phyloP scores from a whole-genome alignment of 345 rosid species.

The Populus deltoides region DNA sequence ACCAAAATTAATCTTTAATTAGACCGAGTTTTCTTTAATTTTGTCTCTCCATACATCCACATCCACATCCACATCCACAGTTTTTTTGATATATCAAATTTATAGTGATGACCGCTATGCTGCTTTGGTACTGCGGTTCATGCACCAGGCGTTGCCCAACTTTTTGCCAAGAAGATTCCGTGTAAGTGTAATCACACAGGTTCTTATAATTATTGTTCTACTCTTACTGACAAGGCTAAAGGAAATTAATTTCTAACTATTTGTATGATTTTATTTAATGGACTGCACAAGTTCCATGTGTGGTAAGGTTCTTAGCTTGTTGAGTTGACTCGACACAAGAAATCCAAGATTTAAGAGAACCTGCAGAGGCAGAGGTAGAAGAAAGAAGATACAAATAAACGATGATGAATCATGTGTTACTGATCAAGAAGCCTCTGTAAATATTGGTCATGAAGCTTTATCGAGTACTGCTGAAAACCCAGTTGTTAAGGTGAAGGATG shows the following conservation, averaged over 20 bases:
- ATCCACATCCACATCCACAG: too few species aligned
- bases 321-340: background rate
- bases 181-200: background rate
- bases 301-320: background rate
- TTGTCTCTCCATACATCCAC: background rate
- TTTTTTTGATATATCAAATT: too few species aligned
- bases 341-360: background rate
- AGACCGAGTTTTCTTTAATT: background rate
- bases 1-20: background rate
- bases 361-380: background rate
- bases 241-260: background rate
- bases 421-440: background rate
- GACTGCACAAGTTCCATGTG: background rate
- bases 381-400: background rate
- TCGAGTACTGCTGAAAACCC: background rate
- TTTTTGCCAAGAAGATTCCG: background rate
- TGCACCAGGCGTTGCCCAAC: background rate
- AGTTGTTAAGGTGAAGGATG: too few species aligned
- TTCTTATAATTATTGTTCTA: background rate
- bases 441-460: background rate
- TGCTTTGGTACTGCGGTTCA: background rate
- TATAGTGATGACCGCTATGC: background rate
- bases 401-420: background rate
- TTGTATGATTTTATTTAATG: background rate
- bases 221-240: too few species aligned